Evolutionary conservation across 148 eudicot species (phyloP), one percentile per base, ranked within the genome.

Genomic region (Tetragonia tetragonoides): DNA sequence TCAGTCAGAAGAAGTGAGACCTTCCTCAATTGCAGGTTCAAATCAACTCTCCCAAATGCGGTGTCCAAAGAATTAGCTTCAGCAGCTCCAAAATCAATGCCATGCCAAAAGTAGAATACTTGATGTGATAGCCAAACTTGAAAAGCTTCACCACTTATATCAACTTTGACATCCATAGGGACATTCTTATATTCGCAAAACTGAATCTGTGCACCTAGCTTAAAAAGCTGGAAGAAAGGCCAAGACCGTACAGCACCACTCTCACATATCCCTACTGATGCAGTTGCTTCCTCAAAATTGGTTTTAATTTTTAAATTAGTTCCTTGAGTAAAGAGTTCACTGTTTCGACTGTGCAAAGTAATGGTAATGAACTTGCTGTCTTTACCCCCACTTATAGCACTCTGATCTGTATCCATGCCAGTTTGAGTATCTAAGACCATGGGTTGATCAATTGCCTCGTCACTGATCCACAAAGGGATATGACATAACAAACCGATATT

Each of bases 111-210:
- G 80, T 77, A 88, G 44, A 90, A 85, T 56, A 87, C 80, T 76
- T 93, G 89, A 86, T 89, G 87, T 60, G 97, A 91, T 76, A 93
- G 83, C 87, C 95, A 89, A 59, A 93, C 78, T 85, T 95, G 95
- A 64, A 93, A 79, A 76, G 82, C 78, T 68, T 91, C 92, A 75
- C 91, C 88, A 6, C 66, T 76, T 76, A 91, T 53, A 38, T 84
- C 81, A 38, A 66, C 76, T 49, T 73, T 84, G 66, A 76, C 73
- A 73, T 69, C 82, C 60, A 82, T 17, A 51, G 64, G 74, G 70
- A 70, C 82, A 42, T 75, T 72, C 74, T 79, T 68, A 41, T 78
- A 73, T 73, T 75, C 87, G 73, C 42, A 54, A 78, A 89, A 73
- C 70, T 88, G 87, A 61, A 88, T 80, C 46, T 86, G 86, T 71